A percentile compares a stretch with the other conserved stretches of the same genome.
Evolutionary conservation across 805 yeast genomes (phyloP).

Genomic region (Candida pseudofarinosa): DNA sequence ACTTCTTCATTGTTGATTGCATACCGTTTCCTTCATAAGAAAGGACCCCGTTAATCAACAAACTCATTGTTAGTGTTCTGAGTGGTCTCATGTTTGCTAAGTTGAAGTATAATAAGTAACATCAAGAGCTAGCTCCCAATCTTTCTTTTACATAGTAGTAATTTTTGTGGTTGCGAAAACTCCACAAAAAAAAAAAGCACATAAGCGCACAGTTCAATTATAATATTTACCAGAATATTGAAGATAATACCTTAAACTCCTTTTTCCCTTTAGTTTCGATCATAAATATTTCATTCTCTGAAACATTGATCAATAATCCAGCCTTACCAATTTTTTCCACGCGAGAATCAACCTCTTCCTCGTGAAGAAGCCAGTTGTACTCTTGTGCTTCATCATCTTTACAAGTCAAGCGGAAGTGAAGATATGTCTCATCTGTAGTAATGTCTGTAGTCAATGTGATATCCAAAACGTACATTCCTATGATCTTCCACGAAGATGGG

Average conservation of each 20-base stretch:
- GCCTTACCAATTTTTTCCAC: constrained; percentile 41
- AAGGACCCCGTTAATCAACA: not conserved
- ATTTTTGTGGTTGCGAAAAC: not conserved
- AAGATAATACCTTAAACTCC: constrained; percentile 29
- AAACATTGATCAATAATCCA: constrained; percentile 33
- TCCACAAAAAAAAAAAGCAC: not conserved
- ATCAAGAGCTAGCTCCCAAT: not conserved
- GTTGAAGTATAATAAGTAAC: not conserved
- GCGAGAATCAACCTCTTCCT: constrained; percentile 22
- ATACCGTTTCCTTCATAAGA: not conserved
- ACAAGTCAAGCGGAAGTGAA: constrained; percentile 24
- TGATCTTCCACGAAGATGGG: constrained; percentile 41
- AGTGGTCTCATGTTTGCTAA: not conserved
- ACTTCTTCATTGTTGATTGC: not conserved
- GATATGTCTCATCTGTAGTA: constrained; percentile 20
- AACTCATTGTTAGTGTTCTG: not conserved
- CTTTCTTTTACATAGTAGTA: not conserved
- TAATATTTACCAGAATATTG: constrained; percentile 12
- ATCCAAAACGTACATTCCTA: constrained; percentile 35
- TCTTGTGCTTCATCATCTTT: constrained; percentile 10
- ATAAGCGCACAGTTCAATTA: not conserved
- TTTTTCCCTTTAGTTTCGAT: constrained; percentile 42
- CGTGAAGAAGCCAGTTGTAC: constrained; percentile 28
- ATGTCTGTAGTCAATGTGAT: constrained; percentile 27
- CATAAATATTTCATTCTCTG: constrained; percentile 32